Evolutionary conservation across 768 basidiomycete genomes (phyloP).

Genomic region (Collybiopsis luxurians): DNA sequence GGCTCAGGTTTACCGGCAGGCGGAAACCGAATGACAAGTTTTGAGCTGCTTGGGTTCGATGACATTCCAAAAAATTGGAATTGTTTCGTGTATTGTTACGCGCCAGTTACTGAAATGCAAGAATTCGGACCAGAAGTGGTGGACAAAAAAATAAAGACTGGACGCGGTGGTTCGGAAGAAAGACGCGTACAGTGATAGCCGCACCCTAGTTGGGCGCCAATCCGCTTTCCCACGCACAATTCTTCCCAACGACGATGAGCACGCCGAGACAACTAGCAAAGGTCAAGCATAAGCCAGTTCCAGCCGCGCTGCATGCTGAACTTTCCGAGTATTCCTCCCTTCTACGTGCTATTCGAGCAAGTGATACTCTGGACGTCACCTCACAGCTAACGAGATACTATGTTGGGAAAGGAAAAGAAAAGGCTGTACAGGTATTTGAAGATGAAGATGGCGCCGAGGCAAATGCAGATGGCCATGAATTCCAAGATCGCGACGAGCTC

Average conservation of each 20-base stretch:
- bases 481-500: conserved; percentile 2
- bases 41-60: background rate
- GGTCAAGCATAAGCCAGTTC: conserved; percentile 41
- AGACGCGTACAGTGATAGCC: too few species aligned
- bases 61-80: too few species aligned
- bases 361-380: conserved; percentile 54
- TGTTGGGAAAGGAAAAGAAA: conserved; percentile 16
- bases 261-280: background rate
- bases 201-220: too few species aligned
- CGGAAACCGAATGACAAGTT: conserved; percentile 7
- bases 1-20: conserved; percentile 22
- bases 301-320: conserved; percentile 58
- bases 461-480: conserved; percentile 1
- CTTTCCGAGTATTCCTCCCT: conserved; percentile 67
- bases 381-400: conserved; percentile 40
- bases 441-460: conserved; percentile 22
- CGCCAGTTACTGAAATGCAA: background rate
- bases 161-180: too few species aligned
- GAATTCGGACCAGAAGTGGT: background rate
- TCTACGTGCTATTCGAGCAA: conserved; percentile 60
- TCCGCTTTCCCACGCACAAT: background rate
- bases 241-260: background rate
- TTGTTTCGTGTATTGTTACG: too few species aligned
- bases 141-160: background rate
- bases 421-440: conserved; percentile 13